Evolutionary conservation across 108 stramenopile genomes (phyloP), one percentile per base, ranked within the genome.

Genomic region (Skeletonema grethae): DNA sequence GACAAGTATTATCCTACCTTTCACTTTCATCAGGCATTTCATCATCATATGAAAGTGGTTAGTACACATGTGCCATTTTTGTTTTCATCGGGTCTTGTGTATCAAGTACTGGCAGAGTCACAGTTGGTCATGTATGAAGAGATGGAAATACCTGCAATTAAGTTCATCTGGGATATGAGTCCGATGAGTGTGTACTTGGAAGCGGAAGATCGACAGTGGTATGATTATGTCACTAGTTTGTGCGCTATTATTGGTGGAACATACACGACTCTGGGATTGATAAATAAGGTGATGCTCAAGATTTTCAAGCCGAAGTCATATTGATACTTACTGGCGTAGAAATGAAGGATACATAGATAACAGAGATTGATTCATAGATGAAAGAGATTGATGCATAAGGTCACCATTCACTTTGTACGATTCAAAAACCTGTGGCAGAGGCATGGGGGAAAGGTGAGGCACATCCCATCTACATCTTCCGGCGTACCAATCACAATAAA

Each of bases 41-140:
- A 99, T 83, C 98, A 99, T 77, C 97, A 99, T 86, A 91, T 97
- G 69, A 99, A 99, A 84, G 97, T 99, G n/a, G 95, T 98, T 22
- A 94, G 94, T 12, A 96, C 95, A 3, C 92, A 95, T 70, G 74
- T 97, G 25, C 89, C 89, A 53, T 83, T 91, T 72, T 90, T 91
- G 30, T 63, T 63, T 5, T 69, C 77, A 16, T 70, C 85, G 1
- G 65, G 77, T 9, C 32, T 46, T 22, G 84, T 90, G 6, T 95
- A 95, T 74, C 95, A 95, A 61, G 89, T 94, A 62, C 79, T 97
- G 67, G 91, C 91, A 66, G 91, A 96, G 67, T 93, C 92, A 7
- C 93, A 96, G 69, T 81, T 93, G 57, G 92, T 97, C 16, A 88
- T 75, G n/a, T 97, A 97, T 73, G 87, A 90, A 28, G 86, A 82